phyloP scores from a whole-genome alignment of 1,284 basidiomycete genomes.

The Tremellales sp. region DNA sequence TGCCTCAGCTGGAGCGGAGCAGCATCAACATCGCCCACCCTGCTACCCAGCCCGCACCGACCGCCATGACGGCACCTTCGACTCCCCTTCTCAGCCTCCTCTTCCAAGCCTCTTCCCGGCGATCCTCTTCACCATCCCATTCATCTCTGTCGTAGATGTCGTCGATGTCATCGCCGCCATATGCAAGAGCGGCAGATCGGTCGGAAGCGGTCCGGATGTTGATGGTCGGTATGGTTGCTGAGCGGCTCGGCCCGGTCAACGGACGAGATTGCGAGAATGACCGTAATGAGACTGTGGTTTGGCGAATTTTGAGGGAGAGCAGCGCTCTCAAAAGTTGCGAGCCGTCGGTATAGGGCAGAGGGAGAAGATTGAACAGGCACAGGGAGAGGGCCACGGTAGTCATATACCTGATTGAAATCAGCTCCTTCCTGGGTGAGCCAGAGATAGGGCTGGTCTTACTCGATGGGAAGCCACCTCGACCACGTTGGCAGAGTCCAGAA shows the following conservation, averaged over 20 bases:
- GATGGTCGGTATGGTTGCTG: slow-evolving; percentile 15
- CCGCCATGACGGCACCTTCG: slow-evolving; percentile 4
- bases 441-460: slow-evolving; percentile 22
- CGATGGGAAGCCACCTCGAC: slow-evolving; percentile 14
- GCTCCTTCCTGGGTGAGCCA: neutral
- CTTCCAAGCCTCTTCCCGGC: slow-evolving; percentile 21
- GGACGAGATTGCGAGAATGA: neutral
- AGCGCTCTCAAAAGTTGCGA: slow-evolving; percentile 34
- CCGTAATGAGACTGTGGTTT: slow-evolving; percentile 1
- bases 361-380: slow-evolving; percentile 45
- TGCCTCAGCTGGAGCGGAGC: slow-evolving; percentile 13
- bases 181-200: slow-evolving; percentile 8
- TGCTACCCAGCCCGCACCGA: slow-evolving; percentile 6
- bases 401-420: slow-evolving; percentile 26
- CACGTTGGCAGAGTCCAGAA: slow-evolving; percentile 5
- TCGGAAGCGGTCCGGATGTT: slow-evolving; percentile 15
- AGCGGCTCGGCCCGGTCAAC: slow-evolving; percentile 1
- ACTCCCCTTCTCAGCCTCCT: slow-evolving; percentile 6
- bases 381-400: slow-evolving; percentile 38
- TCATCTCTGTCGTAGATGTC: slow-evolving; percentile 22
- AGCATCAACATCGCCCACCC: slow-evolving; percentile 16
- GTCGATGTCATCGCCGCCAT: slow-evolving; percentile 28
- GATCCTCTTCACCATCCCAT: slow-evolving; percentile 5
- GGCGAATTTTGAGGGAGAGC: slow-evolving; percentile 11
- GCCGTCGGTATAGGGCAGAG: slow-evolving; percentile 41